Conservation (phyloP, 768 basidiomycete genomes). For the Pulveroboletus ravenelii region DNA sequence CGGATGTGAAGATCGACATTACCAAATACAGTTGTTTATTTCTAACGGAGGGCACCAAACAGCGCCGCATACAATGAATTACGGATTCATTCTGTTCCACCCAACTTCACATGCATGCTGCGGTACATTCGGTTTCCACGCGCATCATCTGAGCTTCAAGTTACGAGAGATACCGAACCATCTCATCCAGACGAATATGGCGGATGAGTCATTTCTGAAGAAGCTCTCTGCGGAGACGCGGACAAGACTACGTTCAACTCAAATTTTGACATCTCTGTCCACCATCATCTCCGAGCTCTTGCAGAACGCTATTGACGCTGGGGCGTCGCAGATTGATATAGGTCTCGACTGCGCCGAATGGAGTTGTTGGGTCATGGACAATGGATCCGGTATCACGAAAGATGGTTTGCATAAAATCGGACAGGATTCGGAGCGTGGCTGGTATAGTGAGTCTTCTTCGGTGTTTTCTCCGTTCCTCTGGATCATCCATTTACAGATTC, state of each 20-base stretch:
- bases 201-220: constrained; percentile 16
- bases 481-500: constrained; percentile 45
- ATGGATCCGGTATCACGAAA: constrained; percentile 72
- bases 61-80: constrained; percentile 1
- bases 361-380: constrained; percentile 81
- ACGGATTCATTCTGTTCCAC: neutral
- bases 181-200: constrained; percentile 11
- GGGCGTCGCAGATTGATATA: constrained; percentile 61
- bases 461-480: neutral
- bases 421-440: constrained; percentile 43
- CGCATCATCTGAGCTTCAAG: neutral
- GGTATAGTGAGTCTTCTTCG: constrained; percentile 58
- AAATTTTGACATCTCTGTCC: constrained; percentile 77
- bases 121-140: neutral
- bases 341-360: constrained; percentile 73
- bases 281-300: constrained; percentile 80
- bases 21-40: constrained; percentile 27
- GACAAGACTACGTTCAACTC: constrained; percentile 71
- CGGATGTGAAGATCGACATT: constrained; percentile 61
- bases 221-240: constrained; percentile 60
- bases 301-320: constrained; percentile 87
- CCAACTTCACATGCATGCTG: neutral
- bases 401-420: constrained; percentile 54
- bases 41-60: constrained; percentile 20
- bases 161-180: neutral